Conservation (phyloP, 2,329 filamentous ascomycete genomes). For the Cytospora schulzeri region DNA sequence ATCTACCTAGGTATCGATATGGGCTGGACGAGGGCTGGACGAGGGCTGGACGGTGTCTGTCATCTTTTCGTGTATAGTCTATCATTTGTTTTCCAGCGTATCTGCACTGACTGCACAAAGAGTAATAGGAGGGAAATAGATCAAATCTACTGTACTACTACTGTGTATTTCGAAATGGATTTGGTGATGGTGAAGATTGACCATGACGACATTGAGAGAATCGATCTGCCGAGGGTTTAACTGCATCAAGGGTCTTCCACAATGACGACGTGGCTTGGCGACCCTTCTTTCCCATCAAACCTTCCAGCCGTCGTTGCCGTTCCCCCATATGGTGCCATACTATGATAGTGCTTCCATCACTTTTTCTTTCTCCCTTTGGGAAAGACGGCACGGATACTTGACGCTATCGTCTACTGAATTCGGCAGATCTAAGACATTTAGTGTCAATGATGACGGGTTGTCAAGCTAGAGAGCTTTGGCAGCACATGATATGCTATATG, state of each 20-base stretch:
- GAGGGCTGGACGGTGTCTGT: too few relatives aligned
- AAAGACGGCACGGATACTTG: not conserved
- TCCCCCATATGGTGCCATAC: too few relatives aligned
- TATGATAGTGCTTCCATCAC: not conserved
- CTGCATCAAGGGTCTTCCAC: not conserved
- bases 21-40: too few relatives aligned
- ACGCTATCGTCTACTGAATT: not conserved
- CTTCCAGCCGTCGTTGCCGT: not conserved
- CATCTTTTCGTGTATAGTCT: too few relatives aligned
- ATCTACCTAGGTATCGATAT: too few relatives aligned
- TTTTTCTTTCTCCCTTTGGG: not conserved
- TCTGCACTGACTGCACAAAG: too few relatives aligned
- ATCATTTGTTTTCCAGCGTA: too few relatives aligned
- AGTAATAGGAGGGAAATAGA: not conserved
- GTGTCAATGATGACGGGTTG: not conserved
- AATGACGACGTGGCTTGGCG: slow-evolving; percentile 1
- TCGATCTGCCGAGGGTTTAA: not conserved
- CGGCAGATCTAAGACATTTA: not conserved
- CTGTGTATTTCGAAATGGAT: not conserved
- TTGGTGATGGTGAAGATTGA: not conserved
- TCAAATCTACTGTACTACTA: not conserved
- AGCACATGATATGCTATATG: not conserved
- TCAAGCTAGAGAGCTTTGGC: not conserved
- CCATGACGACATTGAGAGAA: not conserved
- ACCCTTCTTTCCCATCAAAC: not conserved